Evolutionary conservation across 1,284 basidiomycete genomes (phyloP), one percentile per base, ranked within the genome.

Genomic region (Limonomyces culmigenus): DNA sequence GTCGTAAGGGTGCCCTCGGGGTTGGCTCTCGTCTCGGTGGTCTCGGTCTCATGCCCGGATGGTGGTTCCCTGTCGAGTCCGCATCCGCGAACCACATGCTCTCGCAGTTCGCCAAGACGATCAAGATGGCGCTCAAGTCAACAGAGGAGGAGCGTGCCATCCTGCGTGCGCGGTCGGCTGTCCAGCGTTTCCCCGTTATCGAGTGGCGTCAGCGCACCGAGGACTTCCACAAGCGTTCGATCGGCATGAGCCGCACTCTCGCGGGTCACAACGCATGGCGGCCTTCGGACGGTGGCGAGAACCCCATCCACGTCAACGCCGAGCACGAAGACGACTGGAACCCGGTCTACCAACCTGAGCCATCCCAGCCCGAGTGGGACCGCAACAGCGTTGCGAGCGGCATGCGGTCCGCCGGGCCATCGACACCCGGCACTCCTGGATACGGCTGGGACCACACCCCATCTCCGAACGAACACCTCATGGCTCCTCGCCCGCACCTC

Each of bases 21-120:
- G 88, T 93, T 44, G 88, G 88, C 47, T 74, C 79, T 60, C 81
- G 88, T 51, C 68, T 92, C 19, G 88, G 88, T 55, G 88, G 88
- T 66, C 68, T 93, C 32, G 88, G 88, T 60, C 63, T 93, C 45
- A 93, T 93, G 88, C 88, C 88, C 50, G 88, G 88, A 63, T 92
- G 88, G 88, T 92, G 88, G 87, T 92, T 88, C 68, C 88, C 87
- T 39, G 88, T 93, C 33, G 88, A 93, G 58, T 89, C 84, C 1
- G 86, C 65, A 43, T 80, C 87, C 23, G 87, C 87, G 5, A 75
- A 74, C 32, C 88, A 93, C 58, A 87, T 93, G 86, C 63, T 91
- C 48, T 92, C 88, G n/a, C 88, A 93, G 53, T 58, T 92, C 43
- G 79, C 81, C 15, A 92, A 92, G 60, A 92, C 88, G 11, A 78